phyloP scores from a whole-genome alignment of 164 flowering plant species.

The Cinnamomum chago region DNA sequence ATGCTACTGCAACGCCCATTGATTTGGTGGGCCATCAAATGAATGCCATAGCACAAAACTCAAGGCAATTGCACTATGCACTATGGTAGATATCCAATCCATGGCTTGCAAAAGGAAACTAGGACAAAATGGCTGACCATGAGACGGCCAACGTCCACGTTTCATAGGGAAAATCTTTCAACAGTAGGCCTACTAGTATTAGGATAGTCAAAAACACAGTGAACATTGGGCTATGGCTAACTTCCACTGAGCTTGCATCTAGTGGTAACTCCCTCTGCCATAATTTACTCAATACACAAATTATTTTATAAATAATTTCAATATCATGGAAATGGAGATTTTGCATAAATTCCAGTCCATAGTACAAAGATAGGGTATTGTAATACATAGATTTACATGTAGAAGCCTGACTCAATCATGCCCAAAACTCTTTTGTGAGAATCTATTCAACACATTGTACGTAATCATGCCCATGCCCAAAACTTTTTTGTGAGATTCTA shows the following conservation, averaged over 20 bases:
- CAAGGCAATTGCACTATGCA: background rate
- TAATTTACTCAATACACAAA: background rate
- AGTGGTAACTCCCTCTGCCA: background rate
- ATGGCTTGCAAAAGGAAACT: background rate
- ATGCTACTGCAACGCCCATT: background rate
- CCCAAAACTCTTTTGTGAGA: no score
- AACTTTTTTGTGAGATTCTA: no score
- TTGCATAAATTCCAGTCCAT: background rate
- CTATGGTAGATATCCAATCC: background rate
- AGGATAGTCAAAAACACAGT: background rate
- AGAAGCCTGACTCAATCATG: background rate
- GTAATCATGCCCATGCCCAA: background rate
- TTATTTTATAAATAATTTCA: no score
- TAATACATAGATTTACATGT: background rate
- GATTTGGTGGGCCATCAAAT: background rate
- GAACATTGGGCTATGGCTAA: background rate
- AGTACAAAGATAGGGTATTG: no score
- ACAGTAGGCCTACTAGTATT: no score
- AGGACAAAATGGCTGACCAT: background rate
- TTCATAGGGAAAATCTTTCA: background rate
- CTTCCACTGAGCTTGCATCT: background rate
- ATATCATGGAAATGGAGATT: no score
- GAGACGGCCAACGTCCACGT: background rate
- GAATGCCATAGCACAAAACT: no score
- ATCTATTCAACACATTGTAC: background rate